Evolutionary conservation across 2,329 filamentous ascomycete genomes (phyloP).

Genomic region (Paecilomyces niveus): DNA sequence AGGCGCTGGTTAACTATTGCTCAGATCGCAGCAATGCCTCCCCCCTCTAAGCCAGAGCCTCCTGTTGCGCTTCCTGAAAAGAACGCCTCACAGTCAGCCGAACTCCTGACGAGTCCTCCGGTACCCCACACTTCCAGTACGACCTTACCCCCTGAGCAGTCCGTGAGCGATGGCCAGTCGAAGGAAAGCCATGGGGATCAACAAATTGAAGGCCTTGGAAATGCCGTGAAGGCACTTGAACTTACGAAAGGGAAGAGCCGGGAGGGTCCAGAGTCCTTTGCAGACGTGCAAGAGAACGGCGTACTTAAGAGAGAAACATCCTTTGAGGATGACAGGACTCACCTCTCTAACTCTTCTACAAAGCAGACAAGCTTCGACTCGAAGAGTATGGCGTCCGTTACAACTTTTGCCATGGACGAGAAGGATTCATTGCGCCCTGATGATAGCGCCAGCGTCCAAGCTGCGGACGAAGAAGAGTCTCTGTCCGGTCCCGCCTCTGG

Average conservation of each 20-base stretch:
- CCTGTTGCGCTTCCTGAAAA: conserved; percentile 19
- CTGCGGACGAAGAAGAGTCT: conserved; percentile 81
- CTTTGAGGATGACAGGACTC: conserved; percentile 42
- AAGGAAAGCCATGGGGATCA: conserved; percentile 13
- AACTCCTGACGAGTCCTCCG: conserved; percentile 9
- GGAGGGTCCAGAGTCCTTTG: conserved; percentile 18
- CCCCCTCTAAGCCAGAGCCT: conserved; percentile 20
- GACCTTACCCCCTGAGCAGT: conserved; percentile 12
- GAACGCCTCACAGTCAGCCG: conserved; percentile 13
- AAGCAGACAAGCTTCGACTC: conserved; percentile 88
- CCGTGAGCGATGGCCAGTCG: conserved; percentile 9
- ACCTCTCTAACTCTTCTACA: conserved; percentile 55
- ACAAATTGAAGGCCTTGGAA: conserved; percentile 23
- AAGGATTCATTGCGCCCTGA: conserved; percentile 92
- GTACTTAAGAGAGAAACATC: conserved; percentile 28
- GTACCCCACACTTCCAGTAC: conserved; percentile 12
- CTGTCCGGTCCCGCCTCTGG: conserved; percentile 71
- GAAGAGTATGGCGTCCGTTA: conserved; percentile 89
- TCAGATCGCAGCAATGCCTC: conserved; percentile 39
- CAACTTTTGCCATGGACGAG: conserved; percentile 92
- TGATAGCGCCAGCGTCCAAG: conserved; percentile 90
- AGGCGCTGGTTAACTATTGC: conserved; percentile 12
- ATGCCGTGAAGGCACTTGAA: conserved; percentile 25
- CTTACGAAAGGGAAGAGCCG: conserved; percentile 20
- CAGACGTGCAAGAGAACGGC: conserved; percentile 20